Percentiles rank a stretch among this genome's conserved stretches.
Conservation (phyloP, 2,329 filamentous ascomycete species). For the Hymenoscyphus albidus region DNA sequence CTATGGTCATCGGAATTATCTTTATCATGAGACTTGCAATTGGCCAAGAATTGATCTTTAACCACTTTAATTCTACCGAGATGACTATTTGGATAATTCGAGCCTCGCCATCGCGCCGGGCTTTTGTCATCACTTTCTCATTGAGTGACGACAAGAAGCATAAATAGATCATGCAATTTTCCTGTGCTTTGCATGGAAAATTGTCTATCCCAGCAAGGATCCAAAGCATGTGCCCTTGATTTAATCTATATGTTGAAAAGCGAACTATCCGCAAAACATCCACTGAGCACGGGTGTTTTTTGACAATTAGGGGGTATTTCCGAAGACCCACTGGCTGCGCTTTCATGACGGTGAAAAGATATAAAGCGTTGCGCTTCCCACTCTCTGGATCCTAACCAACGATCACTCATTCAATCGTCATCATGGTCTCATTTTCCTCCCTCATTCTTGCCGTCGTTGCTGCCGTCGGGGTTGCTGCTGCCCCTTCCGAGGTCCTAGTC, state of each 20-base stretch:
- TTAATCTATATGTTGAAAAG: not conserved
- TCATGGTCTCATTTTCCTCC: constrained; percentile 26
- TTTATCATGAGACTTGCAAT: not conserved
- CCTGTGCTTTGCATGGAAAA: not conserved
- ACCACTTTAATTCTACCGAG: not conserved
- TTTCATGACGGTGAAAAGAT: not conserved
- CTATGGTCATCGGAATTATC: not conserved
- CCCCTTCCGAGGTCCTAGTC: constrained; percentile 2
- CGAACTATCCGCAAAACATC: not conserved
- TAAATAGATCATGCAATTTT: not conserved
- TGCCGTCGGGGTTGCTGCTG: constrained; percentile 20
- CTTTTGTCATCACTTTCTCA: not conserved
- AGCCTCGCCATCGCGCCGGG: not conserved
- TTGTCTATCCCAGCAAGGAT: not conserved
- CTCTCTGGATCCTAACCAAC: not conserved
- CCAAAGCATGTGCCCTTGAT: not conserved
- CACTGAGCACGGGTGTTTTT: not conserved
- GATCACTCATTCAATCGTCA: constrained; percentile 7
- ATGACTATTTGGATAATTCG: not conserved
- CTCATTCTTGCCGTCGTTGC: constrained; percentile 19
- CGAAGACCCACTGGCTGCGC: not conserved
- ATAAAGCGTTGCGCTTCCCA: not conserved
- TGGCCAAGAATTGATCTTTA: not conserved
- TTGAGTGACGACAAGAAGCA: not conserved
- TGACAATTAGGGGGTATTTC: not conserved